phyloP scores from a whole-genome alignment of 1,284 basidiomycete species.

The Naganishia liquefaciens region DNA sequence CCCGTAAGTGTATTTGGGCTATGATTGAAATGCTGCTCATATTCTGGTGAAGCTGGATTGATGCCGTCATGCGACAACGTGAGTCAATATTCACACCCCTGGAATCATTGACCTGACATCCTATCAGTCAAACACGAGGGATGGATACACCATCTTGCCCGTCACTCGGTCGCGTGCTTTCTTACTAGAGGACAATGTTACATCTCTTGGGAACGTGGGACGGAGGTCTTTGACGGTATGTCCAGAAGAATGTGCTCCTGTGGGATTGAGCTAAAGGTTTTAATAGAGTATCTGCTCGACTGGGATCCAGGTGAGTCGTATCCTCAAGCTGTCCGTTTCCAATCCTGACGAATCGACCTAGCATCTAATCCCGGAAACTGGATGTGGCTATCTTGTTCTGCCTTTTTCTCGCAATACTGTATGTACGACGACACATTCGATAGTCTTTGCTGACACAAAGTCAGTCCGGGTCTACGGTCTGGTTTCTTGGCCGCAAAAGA shows the following conservation, averaged over 20 bases:
- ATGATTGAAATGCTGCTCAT: not conserved
- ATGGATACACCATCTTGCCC: slow-evolving; percentile 59
- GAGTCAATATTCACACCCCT: slow-evolving; percentile 29
- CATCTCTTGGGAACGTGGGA: slow-evolving; percentile 61
- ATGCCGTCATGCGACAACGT: slow-evolving; percentile 58
- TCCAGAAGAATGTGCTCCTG: slow-evolving; percentile 11
- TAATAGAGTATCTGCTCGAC: slow-evolving; percentile 51
- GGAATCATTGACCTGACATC: slow-evolving; percentile 8
- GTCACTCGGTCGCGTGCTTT: slow-evolving; percentile 61
- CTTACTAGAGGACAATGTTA: slow-evolving; percentile 61
- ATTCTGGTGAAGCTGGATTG: slow-evolving; percentile 43
- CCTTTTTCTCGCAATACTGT: slow-evolving; percentile 55
- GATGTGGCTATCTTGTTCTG: slow-evolving; percentile 59
- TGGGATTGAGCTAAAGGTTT: not conserved
- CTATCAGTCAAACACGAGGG: slow-evolving; percentile 51
- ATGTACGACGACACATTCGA: slow-evolving; percentile 18
- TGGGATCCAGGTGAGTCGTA: slow-evolving; percentile 52
- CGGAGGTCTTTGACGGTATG: slow-evolving; percentile 58
- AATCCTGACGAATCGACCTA: not conserved
- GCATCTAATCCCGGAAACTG: slow-evolving; percentile 54
- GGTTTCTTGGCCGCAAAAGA: slow-evolving; percentile 56
- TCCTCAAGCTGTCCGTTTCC: not conserved
- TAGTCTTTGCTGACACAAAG: not conserved
- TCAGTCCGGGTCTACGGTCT: slow-evolving; percentile 54
- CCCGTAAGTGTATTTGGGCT: slow-evolving; percentile 53